These are phyloP conservation scores for Misopates orontium DNA, from an alignment of 257 asterid species.

Conservation along the genomic window DNA sequence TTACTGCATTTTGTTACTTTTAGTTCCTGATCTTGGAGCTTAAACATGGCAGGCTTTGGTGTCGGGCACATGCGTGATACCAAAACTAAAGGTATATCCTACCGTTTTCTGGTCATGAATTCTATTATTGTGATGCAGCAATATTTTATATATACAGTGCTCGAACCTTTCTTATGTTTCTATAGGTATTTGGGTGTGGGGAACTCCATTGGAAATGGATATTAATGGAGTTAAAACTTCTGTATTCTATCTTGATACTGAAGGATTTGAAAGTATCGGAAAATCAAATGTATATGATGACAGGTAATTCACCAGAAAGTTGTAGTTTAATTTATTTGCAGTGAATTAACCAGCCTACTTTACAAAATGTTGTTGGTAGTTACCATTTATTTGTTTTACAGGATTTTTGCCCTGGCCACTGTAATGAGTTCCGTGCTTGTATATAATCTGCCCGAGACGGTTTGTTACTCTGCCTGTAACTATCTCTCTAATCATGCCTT, in stretches of 20 bases:
- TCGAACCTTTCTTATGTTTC: conserved; percentile 17
- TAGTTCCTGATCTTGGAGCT: conserved; percentile 25
- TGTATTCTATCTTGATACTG: conserved; percentile 92
- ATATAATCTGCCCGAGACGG: conserved; percentile 98
- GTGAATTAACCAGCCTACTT: background rate
- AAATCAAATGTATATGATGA: conserved; percentile 97
- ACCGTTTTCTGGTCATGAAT: conserved; percentile 17
- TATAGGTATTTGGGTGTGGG: conserved; percentile 98
- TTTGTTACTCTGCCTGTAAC: conserved; percentile 45
- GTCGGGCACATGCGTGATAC: conserved; percentile 99
- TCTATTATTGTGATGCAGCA: background rate
- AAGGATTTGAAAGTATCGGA: conserved; percentile 99
- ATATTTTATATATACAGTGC: conserved; percentile 5
- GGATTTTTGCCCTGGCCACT: conserved; percentile 94
- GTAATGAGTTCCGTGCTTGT: conserved; percentile 94
- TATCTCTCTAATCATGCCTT: conserved; percentile 14
- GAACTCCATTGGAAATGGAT: conserved; percentile 71
- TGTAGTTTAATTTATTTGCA: background rate
- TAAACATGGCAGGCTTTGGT: conserved; percentile 76
- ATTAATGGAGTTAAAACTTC: conserved; percentile 85
- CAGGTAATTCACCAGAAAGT: conserved; percentile 50
- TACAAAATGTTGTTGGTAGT: conserved; percentile 1
- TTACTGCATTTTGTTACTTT: conserved; percentile 13
- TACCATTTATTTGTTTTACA: conserved; percentile 33
- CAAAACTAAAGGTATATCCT: conserved; percentile 79